Evolutionary conservation across 441 rosid species (phyloP), one percentile per base, ranked within the genome.

Genomic region (Erysimum pusillum): DNA sequence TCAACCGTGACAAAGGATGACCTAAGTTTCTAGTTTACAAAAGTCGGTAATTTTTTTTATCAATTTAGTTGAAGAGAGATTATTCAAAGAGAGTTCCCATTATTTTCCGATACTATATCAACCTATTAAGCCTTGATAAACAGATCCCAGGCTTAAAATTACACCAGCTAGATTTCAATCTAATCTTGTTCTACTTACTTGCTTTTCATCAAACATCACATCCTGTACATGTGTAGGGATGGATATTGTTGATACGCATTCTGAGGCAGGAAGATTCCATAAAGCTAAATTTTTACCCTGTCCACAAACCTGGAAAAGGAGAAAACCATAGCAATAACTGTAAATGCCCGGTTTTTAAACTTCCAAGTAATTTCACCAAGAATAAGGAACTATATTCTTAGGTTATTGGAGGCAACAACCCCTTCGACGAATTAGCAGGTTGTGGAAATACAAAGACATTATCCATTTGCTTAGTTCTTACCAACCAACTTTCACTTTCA

Each of bases 401-500:
- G 22, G 63, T 32, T 38, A 44, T n/a, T 20, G 28, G 42, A 25
- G 54, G 53, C 38, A 67, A 59, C 39, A 59, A 15, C 20, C 11
- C 25, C 49, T 61, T 25, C 15, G 15, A 14, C 32, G 12, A 44
- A 6, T 49, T 49, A 49, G 65, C 44, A 39, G 25, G 11, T 34
- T 20, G 4, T 9, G 25, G 66, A 18, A 46, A 20, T 5, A 22
- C 22, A 38, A 63, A 20, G 60, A 49, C 22, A 39, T 35, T 31
- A 64, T 71, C 78, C 20, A 75, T 58, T 63, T 56, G 42, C 75
- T 58, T 45, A 79, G 77, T 69, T 60, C 98, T 87, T 88, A 96
- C 99, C 98, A 96, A 76, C 99, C 99, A 96, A 86, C 93, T 91
- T 79, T 96, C 98, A 83, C 97, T 96, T 82, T 82, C 90, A 83